A percentile compares a stretch with the other conserved stretches of the same genome.
Evolutionary conservation across 768 basidiomycete species (phyloP).

Genomic region (Psilocybe cyanescens): DNA sequence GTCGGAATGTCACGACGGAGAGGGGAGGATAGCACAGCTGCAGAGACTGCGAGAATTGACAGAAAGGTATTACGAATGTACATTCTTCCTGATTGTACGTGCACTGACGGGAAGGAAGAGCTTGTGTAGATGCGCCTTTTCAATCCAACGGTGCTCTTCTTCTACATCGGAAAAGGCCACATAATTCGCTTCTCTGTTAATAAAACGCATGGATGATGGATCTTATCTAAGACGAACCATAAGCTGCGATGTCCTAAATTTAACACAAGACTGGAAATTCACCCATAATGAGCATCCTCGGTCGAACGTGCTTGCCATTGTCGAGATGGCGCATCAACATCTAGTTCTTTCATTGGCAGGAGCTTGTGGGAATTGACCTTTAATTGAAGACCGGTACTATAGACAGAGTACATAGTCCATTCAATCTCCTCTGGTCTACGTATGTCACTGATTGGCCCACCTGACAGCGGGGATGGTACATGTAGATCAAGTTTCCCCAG

Average conservation of each 20-base stretch:
- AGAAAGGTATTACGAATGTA: neutral
- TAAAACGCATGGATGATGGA: neutral
- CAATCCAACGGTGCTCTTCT: neutral
- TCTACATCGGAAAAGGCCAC: neutral
- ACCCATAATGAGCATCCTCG: neutral
- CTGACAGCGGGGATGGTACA: no score
- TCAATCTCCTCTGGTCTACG: no score
- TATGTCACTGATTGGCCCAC: no score
- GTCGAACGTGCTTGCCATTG: neutral
- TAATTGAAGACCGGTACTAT: no score
- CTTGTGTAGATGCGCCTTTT: no score
- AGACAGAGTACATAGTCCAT: no score
- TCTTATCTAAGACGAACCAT: slow-evolving; percentile 2
- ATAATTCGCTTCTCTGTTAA: neutral
- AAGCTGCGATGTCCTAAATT: neutral
- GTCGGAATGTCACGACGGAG: slow-evolving; percentile 23
- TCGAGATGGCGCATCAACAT: neutral
- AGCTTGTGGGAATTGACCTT: no score
- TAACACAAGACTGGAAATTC: neutral
- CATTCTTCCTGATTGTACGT: slow-evolving; percentile 6
- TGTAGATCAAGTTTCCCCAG: no score
- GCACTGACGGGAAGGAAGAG: neutral
- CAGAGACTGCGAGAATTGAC: neutral
- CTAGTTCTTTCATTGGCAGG: no score
- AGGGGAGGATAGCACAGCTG: slow-evolving; percentile 2